phyloP scores from a whole-genome alignment of 345 rosid species.

The Reutealis trisperma region DNA sequence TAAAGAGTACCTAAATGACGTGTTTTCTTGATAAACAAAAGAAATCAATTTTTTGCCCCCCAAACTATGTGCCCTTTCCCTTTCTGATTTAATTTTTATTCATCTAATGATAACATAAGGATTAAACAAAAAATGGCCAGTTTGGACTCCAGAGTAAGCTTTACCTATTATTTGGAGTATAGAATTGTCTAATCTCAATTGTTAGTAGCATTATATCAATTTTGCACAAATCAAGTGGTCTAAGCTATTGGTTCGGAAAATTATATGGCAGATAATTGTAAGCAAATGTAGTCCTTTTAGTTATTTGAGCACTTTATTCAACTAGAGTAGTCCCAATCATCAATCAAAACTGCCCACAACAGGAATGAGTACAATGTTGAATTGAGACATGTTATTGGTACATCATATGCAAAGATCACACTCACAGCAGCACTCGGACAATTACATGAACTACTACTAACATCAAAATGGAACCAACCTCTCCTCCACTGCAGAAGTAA shows the following conservation, averaged over 20 bases:
- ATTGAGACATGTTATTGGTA: neutral
- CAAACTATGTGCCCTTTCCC: neutral
- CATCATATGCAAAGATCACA: neutral
- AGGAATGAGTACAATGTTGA: neutral
- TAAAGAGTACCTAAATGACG: neutral
- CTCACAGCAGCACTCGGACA: neutral
- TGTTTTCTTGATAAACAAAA: neutral
- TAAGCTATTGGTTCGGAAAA: neutral
- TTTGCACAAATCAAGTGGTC: neutral
- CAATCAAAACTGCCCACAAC: neutral
- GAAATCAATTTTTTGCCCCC: neutral
- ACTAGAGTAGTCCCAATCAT: neutral
- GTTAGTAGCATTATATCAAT: neutral
- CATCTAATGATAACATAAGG: neutral
- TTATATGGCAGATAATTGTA: neutral
- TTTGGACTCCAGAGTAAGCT: neutral
- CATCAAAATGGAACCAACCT: constrained; percentile 50
- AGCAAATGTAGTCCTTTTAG: neutral
- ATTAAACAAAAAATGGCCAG: neutral
- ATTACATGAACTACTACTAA: constrained; percentile 1
- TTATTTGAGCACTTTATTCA: neutral
- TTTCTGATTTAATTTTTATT: neutral
- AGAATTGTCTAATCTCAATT: neutral
- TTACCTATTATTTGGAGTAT: neutral
- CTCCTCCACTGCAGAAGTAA: constrained; percentile 73